Conservation (phyloP, 306 rosid species). For the Carpinus fangiana region DNA sequence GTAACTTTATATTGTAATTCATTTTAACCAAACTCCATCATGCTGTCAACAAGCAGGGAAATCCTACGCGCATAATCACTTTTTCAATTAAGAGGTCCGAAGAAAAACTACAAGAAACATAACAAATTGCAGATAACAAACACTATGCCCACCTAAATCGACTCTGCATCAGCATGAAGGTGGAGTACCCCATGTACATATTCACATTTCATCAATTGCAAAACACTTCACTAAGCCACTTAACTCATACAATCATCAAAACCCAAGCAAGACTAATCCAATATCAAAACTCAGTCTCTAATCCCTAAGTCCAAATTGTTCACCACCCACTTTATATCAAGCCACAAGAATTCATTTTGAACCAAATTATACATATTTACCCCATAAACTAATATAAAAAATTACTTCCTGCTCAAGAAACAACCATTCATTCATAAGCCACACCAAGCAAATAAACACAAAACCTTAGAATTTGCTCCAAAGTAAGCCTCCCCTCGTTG, state of each 20-base stretch:
- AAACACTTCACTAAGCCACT: not conserved
- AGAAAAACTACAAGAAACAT: constrained; percentile 20
- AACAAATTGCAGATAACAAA: constrained; percentile 4
- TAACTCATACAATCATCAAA: not conserved
- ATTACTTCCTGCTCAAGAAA: not conserved
- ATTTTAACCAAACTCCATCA: not conserved
- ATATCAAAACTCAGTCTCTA: not conserved
- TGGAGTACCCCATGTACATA: not conserved
- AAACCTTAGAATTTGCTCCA: constrained; percentile 98
- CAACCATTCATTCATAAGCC: constrained; percentile 4
- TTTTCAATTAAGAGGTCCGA: constrained; percentile 1
- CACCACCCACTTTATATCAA: constrained; percentile 7
- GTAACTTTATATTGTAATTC: not conserved
- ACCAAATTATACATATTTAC: not conserved
- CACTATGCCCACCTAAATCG: not conserved
- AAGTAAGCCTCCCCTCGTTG: constrained; percentile 90
- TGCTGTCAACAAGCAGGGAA: not conserved
- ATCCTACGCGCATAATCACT: constrained; percentile 16
- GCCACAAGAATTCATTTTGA: constrained; percentile 18
- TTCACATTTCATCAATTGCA: not conserved
- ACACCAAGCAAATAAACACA: not conserved
- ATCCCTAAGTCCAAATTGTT: not conserved
- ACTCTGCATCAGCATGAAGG: not conserved
- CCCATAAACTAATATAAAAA: not conserved
- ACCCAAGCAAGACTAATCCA: not conserved